Evolutionary conservation across 148 eudicot species (phyloP).

Genomic region (Rhododendron ferrugineum): DNA sequence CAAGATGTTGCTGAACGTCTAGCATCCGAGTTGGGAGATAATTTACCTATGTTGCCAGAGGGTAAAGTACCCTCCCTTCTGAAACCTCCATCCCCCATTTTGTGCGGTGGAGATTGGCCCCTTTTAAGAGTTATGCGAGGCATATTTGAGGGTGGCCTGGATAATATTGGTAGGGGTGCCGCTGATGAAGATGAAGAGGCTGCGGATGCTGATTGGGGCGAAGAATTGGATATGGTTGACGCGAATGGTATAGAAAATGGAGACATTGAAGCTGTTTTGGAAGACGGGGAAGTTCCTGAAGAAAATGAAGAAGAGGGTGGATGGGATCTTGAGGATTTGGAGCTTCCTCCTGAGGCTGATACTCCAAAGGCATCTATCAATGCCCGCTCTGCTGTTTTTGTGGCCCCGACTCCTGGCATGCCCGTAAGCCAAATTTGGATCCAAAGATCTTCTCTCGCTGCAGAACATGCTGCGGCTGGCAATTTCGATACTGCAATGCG

Average conservation of each 20-base stretch:
- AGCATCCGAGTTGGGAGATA: constrained; percentile 55
- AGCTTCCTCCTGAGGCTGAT: constrained; percentile 81
- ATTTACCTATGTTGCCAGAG: constrained; percentile 48
- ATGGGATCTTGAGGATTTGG: constrained; percentile 95
- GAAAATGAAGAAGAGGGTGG: constrained; percentile 71
- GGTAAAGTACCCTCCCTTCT: constrained; percentile 50
- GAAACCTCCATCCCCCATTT: constrained; percentile 57
- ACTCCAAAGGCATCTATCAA: constrained; percentile 61
- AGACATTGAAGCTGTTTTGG: constrained; percentile 30
- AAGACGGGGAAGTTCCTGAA: constrained; percentile 33
- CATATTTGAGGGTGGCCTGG: constrained; percentile 61
- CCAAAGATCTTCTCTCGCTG: constrained; percentile 84
- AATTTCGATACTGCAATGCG: constrained; percentile 94
- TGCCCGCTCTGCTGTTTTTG: constrained; percentile 46
- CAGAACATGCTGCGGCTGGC: constrained; percentile 96
- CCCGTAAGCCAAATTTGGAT: constrained; percentile 93
- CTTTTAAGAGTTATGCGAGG: constrained; percentile 66
- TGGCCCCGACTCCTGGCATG: constrained; percentile 74
- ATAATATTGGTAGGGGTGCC: constrained; percentile 34
- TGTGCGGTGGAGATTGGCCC: constrained; percentile 74
- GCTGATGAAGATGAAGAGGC: constrained; percentile 58
- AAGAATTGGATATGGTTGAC: constrained; percentile 48
- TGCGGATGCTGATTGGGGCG: constrained; percentile 57
- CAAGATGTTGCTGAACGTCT: constrained; percentile 55
- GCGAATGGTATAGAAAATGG: constrained; percentile 40